Conservation (phyloP, 495 filamentous ascomycete species). For the Annulohypoxylon nitens region DNA sequence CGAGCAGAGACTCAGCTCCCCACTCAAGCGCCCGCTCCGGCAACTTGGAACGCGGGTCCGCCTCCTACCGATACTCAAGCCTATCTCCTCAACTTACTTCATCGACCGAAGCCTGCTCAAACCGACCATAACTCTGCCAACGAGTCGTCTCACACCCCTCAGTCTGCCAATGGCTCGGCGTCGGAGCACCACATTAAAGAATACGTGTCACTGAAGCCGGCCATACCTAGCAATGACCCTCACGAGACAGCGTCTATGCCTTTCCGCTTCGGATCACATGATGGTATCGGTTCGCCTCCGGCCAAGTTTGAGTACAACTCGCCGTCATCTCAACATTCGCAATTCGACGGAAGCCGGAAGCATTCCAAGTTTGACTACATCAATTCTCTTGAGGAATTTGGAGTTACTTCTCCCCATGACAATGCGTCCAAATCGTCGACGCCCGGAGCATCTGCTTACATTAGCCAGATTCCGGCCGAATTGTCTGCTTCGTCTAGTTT, state of each 20-base stretch:
- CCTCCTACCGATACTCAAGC: constrained; percentile 63
- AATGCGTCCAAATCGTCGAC: constrained; percentile 59
- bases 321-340: constrained; percentile 55
- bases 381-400: constrained; percentile 53
- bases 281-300: constrained; percentile 51
- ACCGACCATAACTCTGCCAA: constrained; percentile 55
- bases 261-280: constrained; percentile 54
- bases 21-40: constrained; percentile 47
- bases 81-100: constrained; percentile 66
- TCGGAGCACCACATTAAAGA: constrained; percentile 43
- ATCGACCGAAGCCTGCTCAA: constrained; percentile 67
- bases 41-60: constrained; percentile 57
- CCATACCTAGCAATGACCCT: constrained; percentile 27
- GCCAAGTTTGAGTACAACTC: constrained; percentile 55
- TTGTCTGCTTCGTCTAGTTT: constrained; percentile 47
- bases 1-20: constrained; percentile 47
- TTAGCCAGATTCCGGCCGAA: constrained; percentile 44
- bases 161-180: constrained; percentile 51
- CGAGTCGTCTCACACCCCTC: constrained; percentile 58
- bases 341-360: constrained; percentile 47
- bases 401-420: constrained; percentile 52
- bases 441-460: constrained; percentile 50
- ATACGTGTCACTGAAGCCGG: constrained; percentile 37
- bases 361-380: constrained; percentile 46
- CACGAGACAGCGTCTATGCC: constrained; percentile 47